Evolutionary conservation across 1,284 basidiomycete species (phyloP).

Genomic region (Apiotrichum siamense): DNA sequence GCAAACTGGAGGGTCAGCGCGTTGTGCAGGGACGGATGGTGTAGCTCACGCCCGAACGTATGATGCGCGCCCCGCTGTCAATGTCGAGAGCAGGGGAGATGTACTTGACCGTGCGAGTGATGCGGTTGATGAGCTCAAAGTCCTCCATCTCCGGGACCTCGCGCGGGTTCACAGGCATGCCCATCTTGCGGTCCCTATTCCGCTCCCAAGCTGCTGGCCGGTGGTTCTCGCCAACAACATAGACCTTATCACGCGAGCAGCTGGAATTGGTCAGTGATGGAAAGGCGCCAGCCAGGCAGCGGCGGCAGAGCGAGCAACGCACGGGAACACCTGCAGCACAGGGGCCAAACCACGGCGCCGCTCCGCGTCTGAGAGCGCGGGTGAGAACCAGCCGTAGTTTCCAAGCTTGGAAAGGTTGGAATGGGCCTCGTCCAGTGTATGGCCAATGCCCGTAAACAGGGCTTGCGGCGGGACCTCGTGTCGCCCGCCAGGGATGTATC

Average conservation of each 20-base stretch:
- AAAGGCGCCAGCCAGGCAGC: too few species aligned
- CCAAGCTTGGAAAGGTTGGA: not conserved
- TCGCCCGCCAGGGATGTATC: not conserved
- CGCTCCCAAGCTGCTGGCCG: too few species aligned
- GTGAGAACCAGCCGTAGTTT: not conserved
- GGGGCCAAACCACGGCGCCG: not conserved
- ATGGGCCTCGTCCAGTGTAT: not conserved
- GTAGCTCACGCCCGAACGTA: not conserved
- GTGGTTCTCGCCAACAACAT: not conserved
- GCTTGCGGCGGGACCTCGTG: not conserved
- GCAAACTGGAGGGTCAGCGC: not conserved
- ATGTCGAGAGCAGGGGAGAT: not conserved
- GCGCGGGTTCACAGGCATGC: not conserved
- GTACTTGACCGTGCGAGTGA: not conserved
- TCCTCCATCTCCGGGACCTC: not conserved
- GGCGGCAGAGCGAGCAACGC: not conserved
- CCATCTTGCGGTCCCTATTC: not conserved
- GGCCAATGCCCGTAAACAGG: not conserved
- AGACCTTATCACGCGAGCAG: not conserved
- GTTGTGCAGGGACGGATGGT: not conserved
- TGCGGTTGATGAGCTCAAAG: not conserved
- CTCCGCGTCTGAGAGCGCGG: not conserved
- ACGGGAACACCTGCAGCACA: not conserved
- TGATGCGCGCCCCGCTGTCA: not conserved
- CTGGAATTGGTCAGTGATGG: not conserved